phyloP scores from a whole-genome alignment of 768 basidiomycete species.

The Hypholoma fasciculare region DNA sequence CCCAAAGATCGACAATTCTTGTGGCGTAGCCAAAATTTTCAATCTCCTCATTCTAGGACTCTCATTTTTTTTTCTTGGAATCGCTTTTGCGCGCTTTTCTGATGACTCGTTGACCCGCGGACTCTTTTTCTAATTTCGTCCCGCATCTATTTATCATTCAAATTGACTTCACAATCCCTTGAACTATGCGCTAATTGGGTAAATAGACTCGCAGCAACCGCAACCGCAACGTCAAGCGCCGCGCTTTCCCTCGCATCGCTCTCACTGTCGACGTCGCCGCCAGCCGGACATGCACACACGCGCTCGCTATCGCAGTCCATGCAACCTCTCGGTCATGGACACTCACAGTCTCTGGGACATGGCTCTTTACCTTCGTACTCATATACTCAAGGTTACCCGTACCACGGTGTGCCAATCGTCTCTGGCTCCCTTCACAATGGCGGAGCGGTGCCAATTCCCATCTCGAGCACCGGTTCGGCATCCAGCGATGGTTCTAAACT shows the following conservation, averaged over 20 bases:
- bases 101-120: background rate
- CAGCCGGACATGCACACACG: conserved; percentile 21
- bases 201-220: conserved; percentile 31
- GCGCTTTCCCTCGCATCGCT: conserved; percentile 46
- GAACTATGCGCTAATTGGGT: background rate
- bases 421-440: conserved; percentile 15
- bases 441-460: conserved; percentile 12
- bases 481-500: conserved; percentile 3
- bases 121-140: background rate
- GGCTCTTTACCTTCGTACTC: conserved; percentile 3
- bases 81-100: background rate
- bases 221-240: conserved; percentile 21
- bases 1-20: too few relatives aligned
- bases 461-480: conserved; percentile 1
- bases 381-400: conserved; percentile 10
- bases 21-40: too few relatives aligned
- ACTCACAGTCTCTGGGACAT: conserved; percentile 8
- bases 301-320: conserved; percentile 2
- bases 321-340: background rate
- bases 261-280: conserved; percentile 43
- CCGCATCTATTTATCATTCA: background rate
- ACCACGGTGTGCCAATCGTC: conserved; percentile 13
- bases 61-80: too few relatives aligned
- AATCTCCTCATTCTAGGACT: too few relatives aligned
- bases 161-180: background rate